Evolutionary conservation across 257 asterid genomes (phyloP).

Genomic region (Coffea canephora): DNA sequence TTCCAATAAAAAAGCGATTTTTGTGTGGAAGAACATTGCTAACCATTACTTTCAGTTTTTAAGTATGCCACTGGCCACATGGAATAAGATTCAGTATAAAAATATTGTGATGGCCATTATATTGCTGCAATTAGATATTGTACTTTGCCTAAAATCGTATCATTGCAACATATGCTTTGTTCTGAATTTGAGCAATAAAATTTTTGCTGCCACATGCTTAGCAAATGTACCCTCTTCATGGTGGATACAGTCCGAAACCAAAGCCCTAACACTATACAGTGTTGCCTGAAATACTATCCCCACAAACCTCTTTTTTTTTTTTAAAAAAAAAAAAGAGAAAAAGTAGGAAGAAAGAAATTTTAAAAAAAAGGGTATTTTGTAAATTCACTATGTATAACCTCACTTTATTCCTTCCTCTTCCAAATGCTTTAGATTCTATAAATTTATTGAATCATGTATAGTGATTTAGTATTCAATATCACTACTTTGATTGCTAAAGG

Average conservation of each 20-base stretch:
- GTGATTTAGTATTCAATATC: not conserved
- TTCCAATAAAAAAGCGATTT: not conserved
- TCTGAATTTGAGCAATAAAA: conserved; percentile 2
- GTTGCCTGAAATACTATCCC: not conserved
- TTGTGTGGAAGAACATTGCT: not conserved
- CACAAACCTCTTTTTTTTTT: not conserved
- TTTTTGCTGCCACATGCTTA: conserved; percentile 19
- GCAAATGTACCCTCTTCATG: not conserved
- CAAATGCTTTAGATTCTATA: not conserved
- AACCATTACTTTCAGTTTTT: not conserved
- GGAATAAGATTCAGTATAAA: not conserved
- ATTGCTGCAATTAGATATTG: not conserved
- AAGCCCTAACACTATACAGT: not conserved
- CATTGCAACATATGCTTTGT: conserved; percentile 14
- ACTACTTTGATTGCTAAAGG: conserved; percentile 14
- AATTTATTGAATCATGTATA: not conserved
- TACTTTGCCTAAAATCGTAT: conserved; percentile 9
- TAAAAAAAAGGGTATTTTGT: not conserved
- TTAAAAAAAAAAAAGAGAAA: not conserved
- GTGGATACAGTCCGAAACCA: not conserved
- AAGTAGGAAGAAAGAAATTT: not conserved
- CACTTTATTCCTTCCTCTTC: not conserved
- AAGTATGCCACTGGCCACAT: not conserved
- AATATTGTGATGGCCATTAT: not conserved
- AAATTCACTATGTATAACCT: conserved; percentile 1